These are phyloP conservation scores for Amyloporia xantha DNA, from an alignment of 768 basidiomycete genomes.

Conservation along the genomic window DNA sequence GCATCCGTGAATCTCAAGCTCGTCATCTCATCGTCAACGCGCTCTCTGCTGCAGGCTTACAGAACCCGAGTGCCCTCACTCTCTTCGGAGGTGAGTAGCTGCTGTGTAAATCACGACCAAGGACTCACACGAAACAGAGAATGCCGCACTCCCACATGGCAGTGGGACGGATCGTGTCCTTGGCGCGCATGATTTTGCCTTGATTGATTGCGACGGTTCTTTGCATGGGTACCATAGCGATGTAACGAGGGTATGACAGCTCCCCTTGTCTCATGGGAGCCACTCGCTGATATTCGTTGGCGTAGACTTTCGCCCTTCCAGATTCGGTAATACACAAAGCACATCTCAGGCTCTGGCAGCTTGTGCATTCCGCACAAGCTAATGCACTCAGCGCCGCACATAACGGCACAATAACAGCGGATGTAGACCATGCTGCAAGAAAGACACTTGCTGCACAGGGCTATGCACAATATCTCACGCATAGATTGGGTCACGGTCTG, in stretches of 20 bases:
- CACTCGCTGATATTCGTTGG: background rate
- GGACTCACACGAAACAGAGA: slow-evolving; percentile 40
- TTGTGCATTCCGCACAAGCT: slow-evolving; percentile 58
- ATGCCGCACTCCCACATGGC: slow-evolving; percentile 84
- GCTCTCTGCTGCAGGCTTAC: slow-evolving; percentile 52
- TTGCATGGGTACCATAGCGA: slow-evolving; percentile 76
- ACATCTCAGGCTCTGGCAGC: slow-evolving; percentile 55
- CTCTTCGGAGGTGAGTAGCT: slow-evolving; percentile 65
- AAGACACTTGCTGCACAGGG: slow-evolving; percentile 34
- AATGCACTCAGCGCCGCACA: slow-evolving; percentile 42
- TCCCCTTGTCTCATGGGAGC: background rate
- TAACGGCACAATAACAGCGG: slow-evolving; percentile 42
- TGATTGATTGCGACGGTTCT: slow-evolving; percentile 69
- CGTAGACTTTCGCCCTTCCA: slow-evolving; percentile 61
- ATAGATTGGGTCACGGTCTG: slow-evolving; percentile 74
- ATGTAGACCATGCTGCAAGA: slow-evolving; percentile 61
- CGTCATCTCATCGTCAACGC: slow-evolving; percentile 49
- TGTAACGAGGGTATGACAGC: slow-evolving; percentile 68
- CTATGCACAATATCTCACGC: slow-evolving; percentile 63
- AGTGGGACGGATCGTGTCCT: slow-evolving; percentile 63
- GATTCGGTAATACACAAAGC: slow-evolving; percentile 45
- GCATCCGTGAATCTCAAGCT: slow-evolving; percentile 73
- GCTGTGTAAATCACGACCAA: too few species aligned
- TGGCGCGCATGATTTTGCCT: slow-evolving; percentile 50
- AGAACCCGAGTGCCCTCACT: slow-evolving; percentile 52